phyloP scores from a whole-genome alignment of 768 basidiomycete species.

The Hirschioporus abietinus region DNA sequence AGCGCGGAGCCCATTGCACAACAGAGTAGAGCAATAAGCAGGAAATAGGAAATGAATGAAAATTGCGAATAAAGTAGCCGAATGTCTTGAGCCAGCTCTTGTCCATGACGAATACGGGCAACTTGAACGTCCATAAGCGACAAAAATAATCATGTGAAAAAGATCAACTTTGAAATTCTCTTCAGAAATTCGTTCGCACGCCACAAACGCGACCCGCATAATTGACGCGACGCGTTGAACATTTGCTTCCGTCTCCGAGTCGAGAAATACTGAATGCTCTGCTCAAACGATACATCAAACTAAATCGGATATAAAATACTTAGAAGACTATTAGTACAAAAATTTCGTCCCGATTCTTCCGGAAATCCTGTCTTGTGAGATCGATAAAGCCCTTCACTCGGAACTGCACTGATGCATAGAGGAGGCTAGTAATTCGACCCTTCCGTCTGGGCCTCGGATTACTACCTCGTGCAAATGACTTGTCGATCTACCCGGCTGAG shows the following conservation, averaged over 20 bases:
- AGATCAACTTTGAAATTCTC: not conserved
- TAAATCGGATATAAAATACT: not conserved
- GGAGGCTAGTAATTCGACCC: not conserved
- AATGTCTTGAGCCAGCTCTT: not conserved
- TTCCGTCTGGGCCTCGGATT: not conserved
- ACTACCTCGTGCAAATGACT: too few relatives aligned
- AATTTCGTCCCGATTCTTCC: not conserved
- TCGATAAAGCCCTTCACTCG: not conserved
- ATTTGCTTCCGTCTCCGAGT: not conserved
- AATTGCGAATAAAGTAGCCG: constrained; percentile 1
- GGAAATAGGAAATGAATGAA: constrained; percentile 7
- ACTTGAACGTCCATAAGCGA: not conserved
- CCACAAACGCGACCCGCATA: not conserved
- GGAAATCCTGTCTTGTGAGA: not conserved
- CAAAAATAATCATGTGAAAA: not conserved
- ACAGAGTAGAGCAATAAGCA: not conserved
- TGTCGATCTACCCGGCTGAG: not conserved
- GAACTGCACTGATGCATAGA: not conserved
- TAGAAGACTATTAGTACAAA: not conserved
- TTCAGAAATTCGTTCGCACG: not conserved
- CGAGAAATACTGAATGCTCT: too few relatives aligned
- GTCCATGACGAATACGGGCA: not conserved
- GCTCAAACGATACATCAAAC: too few relatives aligned
- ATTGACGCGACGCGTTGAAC: not conserved
- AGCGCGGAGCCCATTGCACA: not conserved